These are phyloP conservation scores for Acmispon strigosus DNA, from an alignment of 306 rosid genomes.

Conservation along the genomic window DNA sequence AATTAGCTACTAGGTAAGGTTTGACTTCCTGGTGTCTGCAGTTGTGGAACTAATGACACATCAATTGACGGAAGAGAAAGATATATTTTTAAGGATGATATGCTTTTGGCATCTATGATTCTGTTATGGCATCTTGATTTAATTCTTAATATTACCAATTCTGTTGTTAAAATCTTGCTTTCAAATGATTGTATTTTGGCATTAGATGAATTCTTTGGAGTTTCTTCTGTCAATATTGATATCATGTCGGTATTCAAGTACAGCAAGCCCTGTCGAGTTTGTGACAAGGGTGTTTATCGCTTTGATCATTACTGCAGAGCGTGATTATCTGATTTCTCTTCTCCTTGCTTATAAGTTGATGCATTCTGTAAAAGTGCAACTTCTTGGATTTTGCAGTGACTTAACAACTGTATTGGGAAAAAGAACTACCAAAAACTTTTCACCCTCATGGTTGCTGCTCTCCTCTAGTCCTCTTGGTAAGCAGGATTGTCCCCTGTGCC, in stretches of 20 bases:
- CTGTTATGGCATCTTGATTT: constrained; percentile 3
- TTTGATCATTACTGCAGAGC: constrained; percentile 99
- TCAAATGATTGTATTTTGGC: background rate
- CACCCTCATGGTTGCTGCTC: constrained; percentile 90
- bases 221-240: constrained; percentile 1
- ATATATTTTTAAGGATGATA: background rate
- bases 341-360: background rate
- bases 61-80: background rate
- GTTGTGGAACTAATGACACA: background rate
- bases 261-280: constrained; percentile 96
- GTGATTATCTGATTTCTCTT: constrained; percentile 18
- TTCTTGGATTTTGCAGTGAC: constrained; percentile 67
- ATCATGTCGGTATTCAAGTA: constrained; percentile 79
- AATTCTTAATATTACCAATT: background rate
- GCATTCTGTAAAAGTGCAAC: constrained; percentile 14
- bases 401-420: constrained; percentile 88
- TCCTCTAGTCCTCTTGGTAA: constrained; percentile 98
- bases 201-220: background rate
- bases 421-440: constrained; percentile 84
- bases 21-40: background rate
- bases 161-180: background rate
- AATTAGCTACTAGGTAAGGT: background rate
- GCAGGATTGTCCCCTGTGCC: constrained; percentile 30
- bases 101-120: background rate
- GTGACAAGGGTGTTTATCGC: constrained; percentile 88